phyloP scores from a whole-genome alignment of 495 filamentous ascomycete species.

The Penicillium cosmopolitanum region DNA sequence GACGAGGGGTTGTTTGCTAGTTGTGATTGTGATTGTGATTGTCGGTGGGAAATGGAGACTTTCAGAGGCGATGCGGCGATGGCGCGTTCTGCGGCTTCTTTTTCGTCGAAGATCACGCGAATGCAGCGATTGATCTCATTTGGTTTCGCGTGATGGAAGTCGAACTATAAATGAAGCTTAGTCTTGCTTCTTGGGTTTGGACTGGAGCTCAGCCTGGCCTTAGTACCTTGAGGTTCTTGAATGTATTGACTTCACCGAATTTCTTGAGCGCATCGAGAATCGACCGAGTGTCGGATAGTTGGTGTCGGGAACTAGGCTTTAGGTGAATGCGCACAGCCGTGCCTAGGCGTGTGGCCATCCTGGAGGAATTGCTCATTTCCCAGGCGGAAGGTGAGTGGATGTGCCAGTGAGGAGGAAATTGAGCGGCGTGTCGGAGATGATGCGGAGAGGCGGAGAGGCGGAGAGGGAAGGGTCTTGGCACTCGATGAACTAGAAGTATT shows the following conservation, averaged over 20 bases:
- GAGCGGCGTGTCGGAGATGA: constrained; percentile 4
- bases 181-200: not conserved
- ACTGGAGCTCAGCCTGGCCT: constrained; percentile 10
- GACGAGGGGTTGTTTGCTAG: not conserved
- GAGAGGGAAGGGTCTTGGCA: not conserved
- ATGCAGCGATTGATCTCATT: constrained; percentile 20
- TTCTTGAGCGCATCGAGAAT: constrained; percentile 72
- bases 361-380: not conserved
- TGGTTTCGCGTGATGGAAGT: constrained; percentile 19
- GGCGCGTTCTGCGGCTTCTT: constrained; percentile 37
- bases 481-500: not conserved
- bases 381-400: not conserved
- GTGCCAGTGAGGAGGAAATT: not conserved
- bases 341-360: not conserved
- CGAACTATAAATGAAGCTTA: constrained; percentile 15
- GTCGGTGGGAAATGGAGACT: constrained; percentile 17
- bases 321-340: constrained; percentile 65
- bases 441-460: constrained; percentile 6
- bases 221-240: constrained; percentile 68
- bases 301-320: constrained; percentile 53
- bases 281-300: constrained; percentile 65
- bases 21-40: not conserved
- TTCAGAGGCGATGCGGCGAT: constrained; percentile 39
- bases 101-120: constrained; percentile 42
- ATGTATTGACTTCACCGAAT: constrained; percentile 77